Percentiles rank a stretch among this genome's conserved stretches.
These are phyloP conservation scores for Aspergillus incahuasiensis DNA, from an alignment of 495 filamentous ascomycete species.

Conservation along the genomic window DNA sequence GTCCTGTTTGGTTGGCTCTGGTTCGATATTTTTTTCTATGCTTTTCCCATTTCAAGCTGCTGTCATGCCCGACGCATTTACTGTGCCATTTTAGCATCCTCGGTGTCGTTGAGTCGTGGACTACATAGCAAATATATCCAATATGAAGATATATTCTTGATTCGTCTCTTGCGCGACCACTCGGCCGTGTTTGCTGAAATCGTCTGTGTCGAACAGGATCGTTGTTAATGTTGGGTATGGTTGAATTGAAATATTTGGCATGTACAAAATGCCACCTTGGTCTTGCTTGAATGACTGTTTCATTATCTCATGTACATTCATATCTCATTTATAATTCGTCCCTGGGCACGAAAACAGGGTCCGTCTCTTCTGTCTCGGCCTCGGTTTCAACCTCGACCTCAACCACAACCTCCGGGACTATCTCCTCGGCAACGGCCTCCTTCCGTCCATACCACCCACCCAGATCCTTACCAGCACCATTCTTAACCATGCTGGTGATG, in stretches of 20 bases:
- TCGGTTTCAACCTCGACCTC: constrained; percentile 16
- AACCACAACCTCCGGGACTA: constrained; percentile 9
- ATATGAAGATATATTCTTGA: constrained; percentile 18
- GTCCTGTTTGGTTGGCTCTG: constrained; percentile 40
- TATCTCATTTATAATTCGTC: constrained; percentile 40
- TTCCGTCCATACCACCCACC: constrained; percentile 43
- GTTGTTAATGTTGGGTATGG: too few species aligned
- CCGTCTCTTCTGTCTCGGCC: constrained; percentile 8
- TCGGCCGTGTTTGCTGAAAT: background rate
- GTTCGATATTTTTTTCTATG: constrained; percentile 25
- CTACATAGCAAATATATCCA: constrained; percentile 24
- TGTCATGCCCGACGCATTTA: constrained; percentile 17
- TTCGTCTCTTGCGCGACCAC: background rate
- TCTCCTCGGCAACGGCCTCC: constrained; percentile 18
- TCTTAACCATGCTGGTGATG: constrained; percentile 74
- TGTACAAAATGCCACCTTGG: too few species aligned
- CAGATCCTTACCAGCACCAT: constrained; percentile 45
- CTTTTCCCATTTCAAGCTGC: constrained; percentile 14
- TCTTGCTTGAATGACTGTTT: background rate
- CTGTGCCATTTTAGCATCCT: constrained; percentile 19
- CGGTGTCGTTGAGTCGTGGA: constrained; percentile 12
- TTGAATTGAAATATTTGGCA: too few species aligned
- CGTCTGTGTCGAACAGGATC: background rate
- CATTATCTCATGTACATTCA: constrained; percentile 18
- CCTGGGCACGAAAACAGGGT: constrained; percentile 23